phyloP scores from a whole-genome alignment of 2,329 filamentous ascomycete species.

The Clonostachys byssicola region DNA sequence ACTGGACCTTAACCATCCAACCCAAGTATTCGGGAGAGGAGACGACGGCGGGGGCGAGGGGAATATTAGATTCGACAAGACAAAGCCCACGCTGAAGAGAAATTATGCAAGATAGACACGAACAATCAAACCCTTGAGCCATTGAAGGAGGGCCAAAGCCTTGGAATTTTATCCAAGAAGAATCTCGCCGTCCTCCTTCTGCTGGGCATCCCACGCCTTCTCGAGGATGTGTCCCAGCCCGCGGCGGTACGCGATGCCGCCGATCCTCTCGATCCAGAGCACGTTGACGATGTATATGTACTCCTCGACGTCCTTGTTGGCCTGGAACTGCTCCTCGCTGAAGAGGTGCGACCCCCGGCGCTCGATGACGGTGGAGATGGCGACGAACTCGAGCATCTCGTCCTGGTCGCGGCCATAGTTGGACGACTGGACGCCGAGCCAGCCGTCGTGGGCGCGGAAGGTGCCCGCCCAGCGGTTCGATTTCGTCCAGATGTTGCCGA shows the following conservation, averaged over 20 bases:
- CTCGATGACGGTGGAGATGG: constrained; percentile 33
- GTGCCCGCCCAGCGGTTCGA: constrained; percentile 31
- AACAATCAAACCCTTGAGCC: constrained; percentile 60
- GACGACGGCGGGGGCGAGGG: no score
- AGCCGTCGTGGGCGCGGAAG: constrained; percentile 37
- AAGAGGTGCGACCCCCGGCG: constrained; percentile 34
- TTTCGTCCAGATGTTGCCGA: constrained; percentile 34
- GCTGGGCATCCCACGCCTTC: constrained; percentile 32
- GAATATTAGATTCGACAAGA: no score
- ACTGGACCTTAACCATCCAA: no score
- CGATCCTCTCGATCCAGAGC: constrained; percentile 39
- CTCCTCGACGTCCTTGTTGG: constrained; percentile 33
- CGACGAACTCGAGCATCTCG: constrained; percentile 37
- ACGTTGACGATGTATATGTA: constrained; percentile 40
- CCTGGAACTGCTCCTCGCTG: constrained; percentile 29
- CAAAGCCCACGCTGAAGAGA: no score
- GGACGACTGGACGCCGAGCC: constrained; percentile 39
- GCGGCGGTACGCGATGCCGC: constrained; percentile 31
- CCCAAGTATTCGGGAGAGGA: no score
- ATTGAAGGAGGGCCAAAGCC: constrained; percentile 29
- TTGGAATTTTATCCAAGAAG: constrained; percentile 27
- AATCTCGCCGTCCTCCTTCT: constrained; percentile 31
- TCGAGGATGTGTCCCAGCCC: constrained; percentile 36
- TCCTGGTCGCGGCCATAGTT: constrained; percentile 33
- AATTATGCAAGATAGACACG: constrained; percentile 63